These are phyloP conservation scores for Lactarius deliciosus DNA, from an alignment of 768 basidiomycete genomes.

Conservation along the genomic window DNA sequence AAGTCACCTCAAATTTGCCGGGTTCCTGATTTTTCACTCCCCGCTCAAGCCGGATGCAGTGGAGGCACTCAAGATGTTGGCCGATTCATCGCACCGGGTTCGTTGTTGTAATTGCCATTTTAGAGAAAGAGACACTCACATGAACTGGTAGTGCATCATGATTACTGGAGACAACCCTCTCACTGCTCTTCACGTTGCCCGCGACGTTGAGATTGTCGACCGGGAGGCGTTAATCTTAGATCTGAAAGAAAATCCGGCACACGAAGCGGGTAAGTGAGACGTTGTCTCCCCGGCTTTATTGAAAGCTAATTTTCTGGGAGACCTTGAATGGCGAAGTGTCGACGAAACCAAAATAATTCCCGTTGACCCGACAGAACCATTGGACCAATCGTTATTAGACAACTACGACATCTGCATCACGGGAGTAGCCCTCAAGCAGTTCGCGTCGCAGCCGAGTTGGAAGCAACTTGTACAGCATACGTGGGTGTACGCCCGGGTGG, in stretches of 20 bases:
- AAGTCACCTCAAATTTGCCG: slow-evolving; percentile 76
- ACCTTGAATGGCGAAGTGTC: slow-evolving; percentile 91
- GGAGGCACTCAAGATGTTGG: slow-evolving; percentile 87
- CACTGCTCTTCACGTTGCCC: slow-evolving; percentile 94
- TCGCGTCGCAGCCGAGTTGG: slow-evolving; percentile 69
- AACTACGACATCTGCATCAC: slow-evolving; percentile 97
- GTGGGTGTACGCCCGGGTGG: slow-evolving; percentile 98
- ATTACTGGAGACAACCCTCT: slow-evolving; percentile 99
- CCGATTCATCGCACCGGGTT: slow-evolving; percentile 95
- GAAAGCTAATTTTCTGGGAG: slow-evolving; percentile 35
- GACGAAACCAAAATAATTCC: slow-evolving; percentile 88
- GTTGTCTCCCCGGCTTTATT: slow-evolving; percentile 14
- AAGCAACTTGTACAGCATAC: slow-evolving; percentile 86
- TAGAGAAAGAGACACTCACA: slow-evolving; percentile 16
- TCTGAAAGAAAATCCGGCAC: slow-evolving; percentile 72
- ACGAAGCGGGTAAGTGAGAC: slow-evolving; percentile 57
- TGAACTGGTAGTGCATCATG: slow-evolving; percentile 80
- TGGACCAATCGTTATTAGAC: slow-evolving; percentile 76
- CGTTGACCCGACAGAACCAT: slow-evolving; percentile 73
- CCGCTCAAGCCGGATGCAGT: slow-evolving; percentile 94
- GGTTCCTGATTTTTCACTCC: slow-evolving; percentile 98
- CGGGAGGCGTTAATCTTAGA: slow-evolving; percentile 93
- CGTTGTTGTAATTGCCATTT: slow-evolving; percentile 35
- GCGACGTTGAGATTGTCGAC: slow-evolving; percentile 96
- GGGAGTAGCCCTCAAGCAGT: slow-evolving; percentile 90